Evolutionary conservation across 768 basidiomycete genomes (phyloP), one percentile per base, ranked within the genome.

Genomic region (Termitomyces eurrhizus): DNA sequence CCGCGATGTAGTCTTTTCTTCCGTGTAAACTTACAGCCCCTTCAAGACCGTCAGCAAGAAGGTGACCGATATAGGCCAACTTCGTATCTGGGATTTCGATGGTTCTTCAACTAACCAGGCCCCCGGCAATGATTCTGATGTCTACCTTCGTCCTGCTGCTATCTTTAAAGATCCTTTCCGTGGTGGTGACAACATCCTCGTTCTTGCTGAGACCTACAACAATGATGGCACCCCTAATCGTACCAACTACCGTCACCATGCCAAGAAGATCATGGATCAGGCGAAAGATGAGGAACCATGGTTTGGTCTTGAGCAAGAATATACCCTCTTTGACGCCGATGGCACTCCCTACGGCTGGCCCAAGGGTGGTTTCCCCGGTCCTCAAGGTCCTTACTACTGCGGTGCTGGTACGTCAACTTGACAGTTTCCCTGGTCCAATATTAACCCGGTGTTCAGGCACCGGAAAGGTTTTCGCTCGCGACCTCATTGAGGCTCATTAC

Each of bases 111-210:
- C 95, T 72, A 93, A 93, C 77, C 97, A 99, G 75, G 97, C 97
- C 21, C 94, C 95, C 16, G 96, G 96, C 41, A 69, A 83, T 71
- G 91, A 99, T 79, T 99, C 97, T 8, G 97, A 98, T 73, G 91
- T 99, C 78, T 96, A 94, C 78, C 95, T 99, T 69, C 92, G 95
- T 66, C 97, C 97, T 52, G 93, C 87, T 60, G 88, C 95, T 68
- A 94, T 95, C 80, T 99, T 97, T 89, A 95, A 91, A 70, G 97
- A 99, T 72, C 97, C 97, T 57, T 99, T 98, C 94, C 94, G 97
- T 64, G 92, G 95, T 53, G 96, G 96, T 59, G 89, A 95, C 81
- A 98, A 97, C 81, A 97, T 98, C 69, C 85, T 98, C 61, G 95
- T 98, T 67, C 89, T 98, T 52, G 94, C 95, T 53, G 95, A 95